phyloP scores from a whole-genome alignment of 176 grass and related monocot species.

The Alopecurus myosuroides region DNA sequence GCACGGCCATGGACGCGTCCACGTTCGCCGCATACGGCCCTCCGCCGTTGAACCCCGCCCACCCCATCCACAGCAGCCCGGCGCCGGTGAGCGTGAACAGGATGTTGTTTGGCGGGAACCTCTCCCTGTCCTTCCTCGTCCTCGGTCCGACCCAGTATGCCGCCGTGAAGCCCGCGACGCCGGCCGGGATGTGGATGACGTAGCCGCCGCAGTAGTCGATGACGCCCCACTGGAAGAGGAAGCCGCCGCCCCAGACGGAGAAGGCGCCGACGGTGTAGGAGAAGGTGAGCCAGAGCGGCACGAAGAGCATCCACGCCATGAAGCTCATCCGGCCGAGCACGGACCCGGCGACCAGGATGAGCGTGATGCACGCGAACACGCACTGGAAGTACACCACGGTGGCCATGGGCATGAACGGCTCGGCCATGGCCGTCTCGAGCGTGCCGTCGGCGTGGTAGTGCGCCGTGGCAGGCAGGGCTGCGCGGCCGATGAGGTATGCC shows the following conservation, averaged over 20 bases:
- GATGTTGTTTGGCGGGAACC: slow-evolving; percentile 85
- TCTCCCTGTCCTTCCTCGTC: slow-evolving; percentile 46
- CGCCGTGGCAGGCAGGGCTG: slow-evolving; percentile 38
- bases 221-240: slow-evolving; percentile 71
- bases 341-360: slow-evolving; percentile 46
- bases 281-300: slow-evolving; percentile 80
- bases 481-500: slow-evolving; percentile 37
- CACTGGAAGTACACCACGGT: slow-evolving; percentile 74
- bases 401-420: slow-evolving; percentile 43
- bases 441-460: slow-evolving; percentile 39
- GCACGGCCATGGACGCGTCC: slow-evolving; percentile 58
- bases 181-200: slow-evolving; percentile 72
- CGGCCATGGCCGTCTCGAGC: slow-evolving; percentile 24
- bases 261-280: slow-evolving; percentile 88
- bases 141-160: slow-evolving; percentile 65
- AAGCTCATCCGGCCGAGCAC: slow-evolving; percentile 70
- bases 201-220: slow-evolving; percentile 80
- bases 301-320: slow-evolving; percentile 74
- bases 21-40: slow-evolving; percentile 65
- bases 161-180: slow-evolving; percentile 49
- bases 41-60: slow-evolving; percentile 94
- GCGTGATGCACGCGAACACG: slow-evolving; percentile 67
- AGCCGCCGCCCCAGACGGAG: slow-evolving; percentile 71
- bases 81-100: slow-evolving; percentile 65
- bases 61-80: slow-evolving; percentile 84